Conservation (phyloP, 345 rosid species). For the Euclidium syriacum region DNA sequence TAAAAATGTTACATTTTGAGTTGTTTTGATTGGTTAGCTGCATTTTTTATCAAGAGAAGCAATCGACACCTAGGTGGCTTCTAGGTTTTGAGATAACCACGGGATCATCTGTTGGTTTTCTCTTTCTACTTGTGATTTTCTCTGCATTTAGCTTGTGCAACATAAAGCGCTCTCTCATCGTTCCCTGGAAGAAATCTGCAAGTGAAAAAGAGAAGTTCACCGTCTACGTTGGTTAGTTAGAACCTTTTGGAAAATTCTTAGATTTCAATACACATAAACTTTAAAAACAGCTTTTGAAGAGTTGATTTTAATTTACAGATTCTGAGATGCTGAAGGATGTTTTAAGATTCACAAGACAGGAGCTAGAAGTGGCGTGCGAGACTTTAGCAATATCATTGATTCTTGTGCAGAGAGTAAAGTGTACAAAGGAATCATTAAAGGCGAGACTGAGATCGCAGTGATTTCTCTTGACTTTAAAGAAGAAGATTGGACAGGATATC, state of each 20-base stretch:
- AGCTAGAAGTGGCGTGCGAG: conserved; percentile 97
- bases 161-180: conserved; percentile 60
- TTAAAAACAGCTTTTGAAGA: background rate
- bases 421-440: conserved; percentile 80
- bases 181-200: conserved; percentile 87
- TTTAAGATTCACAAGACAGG: conserved; percentile 74
- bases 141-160: conserved; percentile 61
- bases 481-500: conserved; percentile 85
- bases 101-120: conserved; percentile 63
- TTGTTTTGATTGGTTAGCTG: conserved; percentile 24
- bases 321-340: conserved; percentile 79
- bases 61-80: conserved; percentile 74
- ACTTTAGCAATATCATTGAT: conserved; percentile 94
- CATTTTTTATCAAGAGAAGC: conserved; percentile 37
- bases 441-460: conserved; percentile 90
- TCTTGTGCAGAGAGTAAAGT: conserved; percentile 82
- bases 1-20: background rate
- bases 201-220: conserved; percentile 65
- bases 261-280: background rate
- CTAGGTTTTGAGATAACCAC: conserved; percentile 73
- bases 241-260: conserved; percentile 9
- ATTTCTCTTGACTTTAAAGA: conserved; percentile 78
- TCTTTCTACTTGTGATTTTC: conserved; percentile 50
- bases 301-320: conserved; percentile 39
- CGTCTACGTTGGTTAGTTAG: conserved; percentile 71